Conservation (phyloP, 768 basidiomycete species). For the Termitomyces bulborhizus region DNA sequence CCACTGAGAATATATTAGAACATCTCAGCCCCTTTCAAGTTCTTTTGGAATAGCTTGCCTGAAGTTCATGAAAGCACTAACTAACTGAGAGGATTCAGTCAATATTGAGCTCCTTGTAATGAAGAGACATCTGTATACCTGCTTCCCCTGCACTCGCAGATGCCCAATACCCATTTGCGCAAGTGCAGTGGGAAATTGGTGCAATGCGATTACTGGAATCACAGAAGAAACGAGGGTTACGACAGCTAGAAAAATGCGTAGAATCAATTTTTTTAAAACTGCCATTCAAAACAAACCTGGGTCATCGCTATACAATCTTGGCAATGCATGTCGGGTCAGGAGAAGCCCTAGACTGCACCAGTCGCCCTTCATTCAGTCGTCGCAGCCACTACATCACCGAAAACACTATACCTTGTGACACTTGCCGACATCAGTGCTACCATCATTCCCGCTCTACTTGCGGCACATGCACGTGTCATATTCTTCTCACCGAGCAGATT, state of each 20-base stretch:
- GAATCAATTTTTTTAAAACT: background rate
- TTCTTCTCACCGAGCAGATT: conserved; percentile 9
- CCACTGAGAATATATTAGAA: background rate
- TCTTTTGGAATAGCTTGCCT: conserved; percentile 30
- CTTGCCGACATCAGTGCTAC: background rate
- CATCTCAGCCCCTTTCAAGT: background rate
- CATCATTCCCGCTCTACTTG: background rate
- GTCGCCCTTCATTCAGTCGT: background rate
- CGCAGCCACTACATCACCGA: background rate
- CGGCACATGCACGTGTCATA: background rate
- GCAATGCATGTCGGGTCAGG: background rate
- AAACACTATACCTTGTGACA: background rate
- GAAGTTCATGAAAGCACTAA: conserved; percentile 72
- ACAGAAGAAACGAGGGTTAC: conserved; percentile 57
- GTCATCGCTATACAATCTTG: background rate
- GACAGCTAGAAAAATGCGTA: conserved; percentile 30
- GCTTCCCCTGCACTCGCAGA: conserved; percentile 75
- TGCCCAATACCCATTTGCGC: conserved; percentile 64
- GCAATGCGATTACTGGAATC: conserved; percentile 45
- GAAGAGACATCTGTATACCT: conserved; percentile 28
- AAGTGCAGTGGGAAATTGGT: conserved; percentile 64
- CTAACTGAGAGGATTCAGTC: conserved; percentile 32
- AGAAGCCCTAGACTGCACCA: background rate
- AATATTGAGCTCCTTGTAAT: background rate
- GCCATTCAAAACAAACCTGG: background rate